Evolutionary conservation across 148 eudicot genomes (phyloP), one percentile per base, ranked within the genome.

Genomic region (Oxyria digyna): DNA sequence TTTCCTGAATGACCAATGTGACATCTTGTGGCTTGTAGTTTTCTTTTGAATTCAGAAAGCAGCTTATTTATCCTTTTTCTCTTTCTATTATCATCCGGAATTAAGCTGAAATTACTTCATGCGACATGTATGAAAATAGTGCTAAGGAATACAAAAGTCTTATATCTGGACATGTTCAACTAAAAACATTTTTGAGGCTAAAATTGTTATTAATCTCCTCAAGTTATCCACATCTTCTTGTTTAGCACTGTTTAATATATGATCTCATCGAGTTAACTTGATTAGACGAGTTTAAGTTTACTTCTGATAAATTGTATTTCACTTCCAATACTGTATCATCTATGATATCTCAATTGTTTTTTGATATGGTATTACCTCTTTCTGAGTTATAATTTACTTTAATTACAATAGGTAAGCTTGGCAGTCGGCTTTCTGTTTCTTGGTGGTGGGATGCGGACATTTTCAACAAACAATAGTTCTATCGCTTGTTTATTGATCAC

Each of bases 371-470:
- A 23, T 57, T 12, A 11, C 64, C 37, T 29, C 65, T 59, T 59
- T 29, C 18, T 29, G 37, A 31, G 4, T 29, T 29, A 55, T 55
- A 10, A 55, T 59, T 5, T 38, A 1, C 14, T 26, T 57, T 29
- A 14, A 27, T 6, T 20, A 59, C 76, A 77, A 52, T 79, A 90
- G 97, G 99, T 91, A 62, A 94, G 99, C 83, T 77, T 94, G 81
- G 89, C 89, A 17, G 80, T 84, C 45, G 99, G 99, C 67, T 94
- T 94, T 79, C 75, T 94, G 80, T 94, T 90, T 79, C 91, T 94
- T 80, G 99, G 97, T 46, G 90, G 93, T 74, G 99, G 99, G 72
- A 90, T 86, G 97, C 79, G 81, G 71, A 81, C 99, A 15, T 91
- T 94, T 85, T 90, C 97, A 17, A 90, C 96, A 70, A 80, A 84